Percentiles rank a stretch among this genome's conserved stretches.
These are phyloP conservation scores for Saccharomyces kudriavzevii DNA, from an alignment of 805 yeast species.

Conservation along the genomic window DNA sequence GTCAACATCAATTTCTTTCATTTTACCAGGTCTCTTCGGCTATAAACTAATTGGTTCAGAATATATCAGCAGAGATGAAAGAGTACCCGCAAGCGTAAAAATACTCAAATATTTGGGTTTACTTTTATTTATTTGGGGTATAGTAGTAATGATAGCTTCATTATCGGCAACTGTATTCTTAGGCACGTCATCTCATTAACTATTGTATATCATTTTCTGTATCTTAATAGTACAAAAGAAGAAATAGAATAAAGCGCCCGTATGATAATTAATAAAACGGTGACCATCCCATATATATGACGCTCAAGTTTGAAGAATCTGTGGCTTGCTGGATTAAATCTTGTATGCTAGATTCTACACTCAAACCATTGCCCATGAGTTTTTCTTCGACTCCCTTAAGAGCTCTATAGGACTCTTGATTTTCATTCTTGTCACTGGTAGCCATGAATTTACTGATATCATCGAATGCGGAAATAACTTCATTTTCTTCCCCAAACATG, in stretches of 20 bases:
- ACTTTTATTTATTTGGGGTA: constrained; percentile 41
- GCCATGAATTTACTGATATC: constrained; percentile 3
- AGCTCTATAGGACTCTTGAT: constrained; percentile 74
- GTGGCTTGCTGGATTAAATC: constrained; percentile 74
- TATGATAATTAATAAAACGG: constrained; percentile 48
- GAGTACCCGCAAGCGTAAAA: constrained; percentile 23
- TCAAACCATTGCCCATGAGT: constrained; percentile 55
- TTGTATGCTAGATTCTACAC: constrained; percentile 76
- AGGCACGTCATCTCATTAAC: constrained; percentile 14
- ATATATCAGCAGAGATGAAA: constrained; percentile 2
- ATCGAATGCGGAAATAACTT: background rate
- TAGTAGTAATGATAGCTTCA: constrained; percentile 44
- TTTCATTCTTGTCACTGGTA: constrained; percentile 29
- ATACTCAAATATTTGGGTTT: constrained; percentile 33
- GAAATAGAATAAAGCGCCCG: background rate
- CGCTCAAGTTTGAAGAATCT: constrained; percentile 55
- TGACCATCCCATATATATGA: constrained; percentile 79
- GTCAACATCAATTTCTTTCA: constrained; percentile 69
- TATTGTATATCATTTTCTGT: background rate
- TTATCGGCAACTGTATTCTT: constrained; percentile 32
- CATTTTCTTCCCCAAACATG: constrained; percentile 20
- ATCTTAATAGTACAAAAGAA: background rate
- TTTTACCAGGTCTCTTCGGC: constrained; percentile 72
- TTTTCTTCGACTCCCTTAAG: constrained; percentile 65
- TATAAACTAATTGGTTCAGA: constrained; percentile 30